These are phyloP conservation scores for Scheffersomyces lignicola DNA, from an alignment of 1,139 yeast species.

Conservation along the genomic window DNA sequence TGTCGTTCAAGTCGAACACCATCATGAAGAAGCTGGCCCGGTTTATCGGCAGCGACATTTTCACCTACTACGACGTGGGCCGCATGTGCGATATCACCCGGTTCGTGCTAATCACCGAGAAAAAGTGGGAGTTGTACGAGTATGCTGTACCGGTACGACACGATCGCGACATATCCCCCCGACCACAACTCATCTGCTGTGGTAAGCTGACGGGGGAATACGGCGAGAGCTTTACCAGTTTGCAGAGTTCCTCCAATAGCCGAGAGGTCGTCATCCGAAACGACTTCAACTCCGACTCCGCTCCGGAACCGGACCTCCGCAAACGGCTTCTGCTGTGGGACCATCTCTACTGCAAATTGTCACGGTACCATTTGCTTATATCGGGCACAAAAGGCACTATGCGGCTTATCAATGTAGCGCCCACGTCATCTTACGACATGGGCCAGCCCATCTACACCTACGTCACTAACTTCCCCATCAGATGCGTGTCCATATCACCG, in stretches of 20 bases:
- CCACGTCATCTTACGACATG: constrained; percentile 27
- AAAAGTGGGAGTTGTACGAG: constrained; percentile 71
- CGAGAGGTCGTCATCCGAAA: constrained; percentile 30
- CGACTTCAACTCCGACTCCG: constrained; percentile 28
- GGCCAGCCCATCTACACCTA: constrained; percentile 73
- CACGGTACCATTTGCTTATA: constrained; percentile 60
- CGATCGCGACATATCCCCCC: constrained; percentile 17
- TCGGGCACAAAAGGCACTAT: constrained; percentile 76
- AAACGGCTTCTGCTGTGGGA: constrained; percentile 55
- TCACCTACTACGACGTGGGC: constrained; percentile 35
- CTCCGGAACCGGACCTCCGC: constrained; percentile 21
- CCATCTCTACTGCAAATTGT: constrained; percentile 62
- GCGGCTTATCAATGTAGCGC: constrained; percentile 59
- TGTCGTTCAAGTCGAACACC: constrained; percentile 40
- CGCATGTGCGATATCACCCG: constrained; percentile 51
- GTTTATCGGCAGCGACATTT: constrained; percentile 61
- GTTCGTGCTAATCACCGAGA: constrained; percentile 65
- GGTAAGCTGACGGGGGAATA: constrained; percentile 71
- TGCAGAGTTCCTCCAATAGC: constrained; percentile 14
- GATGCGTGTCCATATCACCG: constrained; percentile 73
- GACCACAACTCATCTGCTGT: constrained; percentile 63
- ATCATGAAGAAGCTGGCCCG: constrained; percentile 42
- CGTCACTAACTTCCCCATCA: constrained; percentile 69
- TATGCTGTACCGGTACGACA: constrained; percentile 27
- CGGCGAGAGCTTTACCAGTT: constrained; percentile 46